phyloP scores from a whole-genome alignment of 2,329 filamentous ascomycete species.

The Tothia fuscella region DNA sequence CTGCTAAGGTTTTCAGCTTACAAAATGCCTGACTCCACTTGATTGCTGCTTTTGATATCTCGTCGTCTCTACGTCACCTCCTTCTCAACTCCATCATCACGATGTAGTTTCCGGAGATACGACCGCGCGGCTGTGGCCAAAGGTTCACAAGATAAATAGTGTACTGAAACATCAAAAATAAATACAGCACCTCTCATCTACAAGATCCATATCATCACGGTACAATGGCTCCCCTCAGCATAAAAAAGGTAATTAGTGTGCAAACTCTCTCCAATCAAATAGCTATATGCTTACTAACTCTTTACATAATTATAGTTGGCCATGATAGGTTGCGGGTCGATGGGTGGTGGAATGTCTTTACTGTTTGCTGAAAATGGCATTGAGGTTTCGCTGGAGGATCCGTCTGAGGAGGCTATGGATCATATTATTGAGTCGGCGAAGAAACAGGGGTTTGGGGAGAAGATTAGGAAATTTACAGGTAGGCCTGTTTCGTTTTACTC shows the following conservation, averaged over 20 bases:
- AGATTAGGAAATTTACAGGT: constrained; percentile 28
- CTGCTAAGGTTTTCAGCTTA: too few species aligned
- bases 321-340: constrained; percentile 46
- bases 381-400: constrained; percentile 44
- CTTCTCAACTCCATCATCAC: too few species aligned
- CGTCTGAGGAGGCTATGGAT: constrained; percentile 37
- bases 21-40: too few species aligned
- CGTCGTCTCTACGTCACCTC: too few species aligned
- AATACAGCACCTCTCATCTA: too few species aligned
- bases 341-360: constrained; percentile 48
- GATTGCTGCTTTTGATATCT: too few species aligned
- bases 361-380: constrained; percentile 46
- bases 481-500: not conserved
- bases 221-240: constrained; percentile 1
- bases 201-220: too few species aligned
- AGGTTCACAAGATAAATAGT: too few species aligned
- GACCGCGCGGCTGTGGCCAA: too few species aligned
- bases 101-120: too few species aligned
- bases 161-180: too few species aligned
- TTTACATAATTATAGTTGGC: too few species aligned
- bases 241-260: not conserved
- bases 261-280: not conserved
- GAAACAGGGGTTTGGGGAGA: constrained; percentile 27
- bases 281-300: not conserved
- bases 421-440: constrained; percentile 29